Evolutionary conservation across 2,329 filamentous ascomycete species (phyloP), one percentile per base, ranked within the genome.

Genomic region (Fusarium pininemorale): DNA sequence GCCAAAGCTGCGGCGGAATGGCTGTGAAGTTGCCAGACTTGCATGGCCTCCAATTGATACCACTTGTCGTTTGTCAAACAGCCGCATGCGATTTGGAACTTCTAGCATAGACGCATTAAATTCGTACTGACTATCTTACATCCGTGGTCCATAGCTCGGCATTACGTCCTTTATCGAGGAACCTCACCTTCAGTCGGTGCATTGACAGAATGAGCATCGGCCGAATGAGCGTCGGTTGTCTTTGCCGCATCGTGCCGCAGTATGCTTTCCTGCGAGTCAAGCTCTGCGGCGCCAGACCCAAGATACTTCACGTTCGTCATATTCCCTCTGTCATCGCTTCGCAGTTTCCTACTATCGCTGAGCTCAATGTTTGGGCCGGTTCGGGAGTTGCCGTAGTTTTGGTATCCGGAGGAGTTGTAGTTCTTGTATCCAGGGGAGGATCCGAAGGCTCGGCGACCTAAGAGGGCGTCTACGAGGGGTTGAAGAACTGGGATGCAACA

Each of bases 401-500:
- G 66, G 14, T 70, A 70, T 14, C 54, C 66, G 5, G 66, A 65
- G 1, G 68, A 69, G 16, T 69, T 69, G 16, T 74, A 73, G 35
- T 71, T 47, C 1, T 73, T 73, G 26, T 73, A 73, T 10, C 69
- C 69, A 1, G 70, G 55, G 0, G 72, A 74, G 28, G 56, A 63
- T 5, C 69, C 72, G 11, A 78, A 74, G 37, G 69, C 60, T 24
- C 68, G 72, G 16, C 69, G 69, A 20, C 76, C 72, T 9, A 78
- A 55, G n/a, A 78, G 54, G 30, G 76, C 64, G 30, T 81, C 78
- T 41, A 80, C 68, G 6, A 82, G 77, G 3, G 81, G 81, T 28
- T 81, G 79, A 3, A 83, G 77, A 16, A 81, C 74, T 3, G 81
- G 81, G 20, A 82, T 81, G 28, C 78, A 82, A n/a, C 78, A 78